These are phyloP conservation scores for Boletus eberwhitei DNA, from an alignment of 768 basidiomycete species.

Conservation along the genomic window DNA sequence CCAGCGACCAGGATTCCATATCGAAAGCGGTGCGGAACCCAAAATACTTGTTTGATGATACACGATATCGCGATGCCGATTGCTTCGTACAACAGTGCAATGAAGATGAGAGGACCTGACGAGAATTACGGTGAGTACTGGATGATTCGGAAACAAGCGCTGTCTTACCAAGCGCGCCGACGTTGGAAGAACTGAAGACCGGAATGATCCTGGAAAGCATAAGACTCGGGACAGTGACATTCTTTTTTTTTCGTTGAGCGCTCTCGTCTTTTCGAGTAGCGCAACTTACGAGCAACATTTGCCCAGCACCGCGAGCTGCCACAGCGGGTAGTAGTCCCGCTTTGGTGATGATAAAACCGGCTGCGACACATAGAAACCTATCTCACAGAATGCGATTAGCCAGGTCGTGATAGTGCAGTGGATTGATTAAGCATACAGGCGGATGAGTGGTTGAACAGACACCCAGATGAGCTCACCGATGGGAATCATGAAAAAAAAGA, in stretches of 20 bases:
- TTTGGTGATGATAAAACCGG: constrained; percentile 59
- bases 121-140: neutral
- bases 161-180: constrained; percentile 47
- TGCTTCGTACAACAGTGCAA: constrained; percentile 57
- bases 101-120: constrained; percentile 58
- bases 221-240: constrained; percentile 59
- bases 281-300: constrained; percentile 49
- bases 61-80: constrained; percentile 54
- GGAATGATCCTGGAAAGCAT: constrained; percentile 74
- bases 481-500: constrained; percentile 21
- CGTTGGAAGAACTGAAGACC: constrained; percentile 56
- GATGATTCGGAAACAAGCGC: neutral
- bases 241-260: constrained; percentile 27
- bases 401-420: neutral
- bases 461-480: constrained; percentile 58
- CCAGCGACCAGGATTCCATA: constrained; percentile 69
- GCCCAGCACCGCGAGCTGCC: constrained; percentile 58
- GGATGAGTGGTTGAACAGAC: constrained; percentile 55
- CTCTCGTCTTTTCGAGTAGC: neutral
- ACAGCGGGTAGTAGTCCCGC: constrained; percentile 55
- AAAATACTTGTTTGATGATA: constrained; percentile 59
- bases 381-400: constrained; percentile 2
- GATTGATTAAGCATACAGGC: constrained; percentile 44
- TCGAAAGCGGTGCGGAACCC: constrained; percentile 76
- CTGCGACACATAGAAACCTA: constrained; percentile 51